phyloP scores from a whole-genome alignment of 176 grass and related monocot species.

The Poa annua region DNA sequence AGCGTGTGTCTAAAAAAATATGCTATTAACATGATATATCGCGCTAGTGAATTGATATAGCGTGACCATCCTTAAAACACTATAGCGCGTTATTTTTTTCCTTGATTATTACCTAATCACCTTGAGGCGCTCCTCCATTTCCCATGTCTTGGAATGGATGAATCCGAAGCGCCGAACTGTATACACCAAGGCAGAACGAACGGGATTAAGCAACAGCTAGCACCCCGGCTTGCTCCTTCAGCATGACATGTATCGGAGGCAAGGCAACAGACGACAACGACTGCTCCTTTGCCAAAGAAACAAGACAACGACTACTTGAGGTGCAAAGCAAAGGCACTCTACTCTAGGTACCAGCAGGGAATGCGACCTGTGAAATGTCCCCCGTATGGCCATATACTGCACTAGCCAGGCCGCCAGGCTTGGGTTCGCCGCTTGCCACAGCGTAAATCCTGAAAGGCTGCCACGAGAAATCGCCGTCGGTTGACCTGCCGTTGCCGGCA shows the following conservation, averaged over 20 bases:
- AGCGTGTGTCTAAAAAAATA: too few relatives aligned
- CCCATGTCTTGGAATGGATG: not conserved
- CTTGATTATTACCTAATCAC: too few relatives aligned
- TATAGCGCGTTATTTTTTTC: too few relatives aligned
- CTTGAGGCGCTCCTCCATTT: not conserved
- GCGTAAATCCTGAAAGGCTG: not conserved
- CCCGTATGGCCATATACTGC: not conserved
- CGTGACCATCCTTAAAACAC: too few relatives aligned
- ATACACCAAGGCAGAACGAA: not conserved
- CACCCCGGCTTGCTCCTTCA: not conserved
- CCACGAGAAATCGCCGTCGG: conserved; percentile 12
- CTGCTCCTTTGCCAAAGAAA: not conserved
- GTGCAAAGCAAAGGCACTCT: not conserved
- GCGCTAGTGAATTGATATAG: too few relatives aligned
- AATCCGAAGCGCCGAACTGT: not conserved
- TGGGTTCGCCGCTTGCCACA: not conserved
- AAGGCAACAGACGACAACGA: conserved; percentile 31
- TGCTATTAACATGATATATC: too few relatives aligned
- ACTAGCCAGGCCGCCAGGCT: not conserved
- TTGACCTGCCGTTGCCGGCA: not conserved
- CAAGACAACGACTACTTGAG: not conserved
- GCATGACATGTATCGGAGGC: conserved; percentile 17
- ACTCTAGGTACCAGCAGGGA: not conserved
- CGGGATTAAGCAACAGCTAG: not conserved
- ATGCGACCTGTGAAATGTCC: conserved; percentile 15